Base-by-base conservation (phyloP, 1,284 basidiomycete genomes). In the Tylopilus sp. region DNA sequence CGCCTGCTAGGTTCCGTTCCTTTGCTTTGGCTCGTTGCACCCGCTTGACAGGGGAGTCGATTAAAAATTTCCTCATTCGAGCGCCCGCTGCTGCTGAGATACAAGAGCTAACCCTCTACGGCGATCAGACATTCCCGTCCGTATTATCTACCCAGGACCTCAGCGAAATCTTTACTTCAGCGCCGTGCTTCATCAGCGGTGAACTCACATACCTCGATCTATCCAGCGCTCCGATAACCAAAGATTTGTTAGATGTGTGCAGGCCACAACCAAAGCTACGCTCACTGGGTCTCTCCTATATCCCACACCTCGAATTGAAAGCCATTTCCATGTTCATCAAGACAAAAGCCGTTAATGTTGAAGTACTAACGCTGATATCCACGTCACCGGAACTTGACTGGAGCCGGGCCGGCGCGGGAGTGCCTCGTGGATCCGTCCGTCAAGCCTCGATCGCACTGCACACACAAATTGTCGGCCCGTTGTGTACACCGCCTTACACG, bases 11-110 rank as follows among this genome's bases (percentile, higher is more conserved):
- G 28, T 77, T 98, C 26, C 77, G 81, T 55, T 88, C 89, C 0
- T 79, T 99, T 40, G 89, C 90, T 8, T 74, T 98, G n/a, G 89
- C 90, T 10, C 82, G 93, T 10, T 98, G 95, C 73, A 84, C 84
- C 41, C 82, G 86, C 51, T 74, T 98, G 39, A 89, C 89, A 0
- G 84, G 92, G 46, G 79, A 85, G 51, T 84, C 88, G 44, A 82
- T 98, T 59, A 79, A 80, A 42, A 72, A 82, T 44, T 86, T 98
- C 67, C 75, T 97, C 35, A 68, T 90, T 40, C 71, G 82, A 38
- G 80, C 86, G 2, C 83, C 81, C 0, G 84, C 85, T 2, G 84
- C 85, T 3, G 72, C 71, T 9, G 72, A 75, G 23, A 73, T 97
- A 26, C 75, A 75, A 45, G 90, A 98, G 60, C 76, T 98, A 34